Evolutionary conservation across 208 protist species (phyloP).

Genomic region (Acanthamoeba healyi): DNA sequence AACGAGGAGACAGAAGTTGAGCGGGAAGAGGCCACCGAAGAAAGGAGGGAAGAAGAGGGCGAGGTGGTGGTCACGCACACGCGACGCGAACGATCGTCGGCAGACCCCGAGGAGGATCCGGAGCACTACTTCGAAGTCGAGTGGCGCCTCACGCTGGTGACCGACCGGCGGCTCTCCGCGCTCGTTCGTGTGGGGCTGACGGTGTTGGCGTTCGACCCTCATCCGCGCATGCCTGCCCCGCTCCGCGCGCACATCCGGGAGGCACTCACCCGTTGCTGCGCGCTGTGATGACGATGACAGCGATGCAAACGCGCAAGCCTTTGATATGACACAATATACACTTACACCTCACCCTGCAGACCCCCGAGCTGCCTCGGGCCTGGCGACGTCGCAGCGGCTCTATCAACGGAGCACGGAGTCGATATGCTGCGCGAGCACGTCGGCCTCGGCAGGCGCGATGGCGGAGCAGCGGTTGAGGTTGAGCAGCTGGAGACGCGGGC

Average conservation of each 20-base stretch:
- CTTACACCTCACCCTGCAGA: too few relatives aligned
- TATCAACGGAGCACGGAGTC: neutral
- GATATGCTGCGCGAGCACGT: neutral
- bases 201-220: neutral
- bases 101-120: neutral
- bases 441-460: neutral
- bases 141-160: constrained; percentile 60
- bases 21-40: neutral
- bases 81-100: constrained; percentile 36
- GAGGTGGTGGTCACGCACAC: constrained; percentile 63
- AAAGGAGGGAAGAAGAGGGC: neutral
- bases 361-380: too few relatives aligned
- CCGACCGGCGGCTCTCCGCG: neutral
- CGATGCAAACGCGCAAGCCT: too few relatives aligned
- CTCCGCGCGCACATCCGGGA: neutral
- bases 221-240: constrained; percentile 14
- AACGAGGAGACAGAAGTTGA: neutral
- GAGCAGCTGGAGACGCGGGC: constrained; percentile 4
- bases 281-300: neutral
- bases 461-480: constrained; percentile 4
- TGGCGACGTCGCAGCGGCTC: too few relatives aligned
- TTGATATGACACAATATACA: too few relatives aligned
- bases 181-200: neutral
- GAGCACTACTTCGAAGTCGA: constrained; percentile 71
- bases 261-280: neutral